These are phyloP conservation scores for Phoma sp. DNA, from an alignment of 2,329 filamentous ascomycete species.

Conservation along the genomic window DNA sequence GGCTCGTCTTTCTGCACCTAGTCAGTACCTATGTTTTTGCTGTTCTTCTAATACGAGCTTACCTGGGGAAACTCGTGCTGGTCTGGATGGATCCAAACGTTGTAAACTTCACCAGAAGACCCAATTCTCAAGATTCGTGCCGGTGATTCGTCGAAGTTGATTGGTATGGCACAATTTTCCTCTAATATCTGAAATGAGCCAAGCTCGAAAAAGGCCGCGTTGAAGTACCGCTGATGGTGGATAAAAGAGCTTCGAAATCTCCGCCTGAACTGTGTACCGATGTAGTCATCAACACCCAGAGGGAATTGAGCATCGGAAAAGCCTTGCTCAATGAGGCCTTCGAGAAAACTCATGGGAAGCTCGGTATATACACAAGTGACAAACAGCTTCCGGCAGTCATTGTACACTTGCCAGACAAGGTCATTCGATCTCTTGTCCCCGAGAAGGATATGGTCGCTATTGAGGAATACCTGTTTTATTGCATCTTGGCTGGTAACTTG, in stretches of 20 bases:
- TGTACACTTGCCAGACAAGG: not conserved
- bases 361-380: slow-evolving; percentile 1
- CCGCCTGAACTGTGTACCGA: not conserved
- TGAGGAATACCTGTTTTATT: not conserved
- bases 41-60: too few species aligned
- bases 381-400: not conserved
- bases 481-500: not conserved
- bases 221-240: not conserved
- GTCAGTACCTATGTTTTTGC: too few species aligned
- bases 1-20: not conserved
- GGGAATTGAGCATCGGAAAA: not conserved
- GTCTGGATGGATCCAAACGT: not conserved
- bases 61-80: not conserved
- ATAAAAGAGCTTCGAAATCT: not conserved
- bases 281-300: not conserved
- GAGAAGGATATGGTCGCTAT: not conserved
- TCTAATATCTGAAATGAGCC: not conserved
- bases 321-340: not conserved
- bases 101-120: slow-evolving; percentile 2
- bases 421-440: not conserved
- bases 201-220: not conserved
- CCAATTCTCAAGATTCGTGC: not conserved
- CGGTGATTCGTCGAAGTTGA: not conserved
- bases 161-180: not conserved
- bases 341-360: not conserved